These are phyloP conservation scores for Pinus tabuliformis DNA, from an alignment of 75 land plant species.

Conservation along the genomic window DNA sequence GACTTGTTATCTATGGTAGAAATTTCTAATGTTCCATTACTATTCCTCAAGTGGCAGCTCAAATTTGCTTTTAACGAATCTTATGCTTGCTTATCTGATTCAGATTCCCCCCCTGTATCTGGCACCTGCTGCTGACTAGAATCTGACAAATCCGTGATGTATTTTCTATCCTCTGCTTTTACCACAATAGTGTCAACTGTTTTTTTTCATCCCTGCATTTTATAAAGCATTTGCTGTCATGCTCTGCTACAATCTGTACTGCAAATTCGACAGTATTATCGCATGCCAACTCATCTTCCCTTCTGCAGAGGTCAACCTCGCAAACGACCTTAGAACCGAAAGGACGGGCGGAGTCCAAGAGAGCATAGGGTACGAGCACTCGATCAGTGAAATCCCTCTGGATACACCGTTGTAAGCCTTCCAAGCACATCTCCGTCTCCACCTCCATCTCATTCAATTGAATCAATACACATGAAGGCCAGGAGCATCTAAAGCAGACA, in stretches of 20 bases:
- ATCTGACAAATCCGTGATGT: too few species aligned
- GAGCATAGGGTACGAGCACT: constrained; percentile 53
- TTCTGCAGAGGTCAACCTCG: constrained; percentile 7
- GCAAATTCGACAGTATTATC: constrained; percentile 35
- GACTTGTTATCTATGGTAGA: too few species aligned
- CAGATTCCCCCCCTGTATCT: too few species aligned
- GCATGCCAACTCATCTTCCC: constrained; percentile 11
- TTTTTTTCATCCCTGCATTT: constrained; percentile 35
- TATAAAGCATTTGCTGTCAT: constrained; percentile 18
- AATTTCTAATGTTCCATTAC: too few species aligned
- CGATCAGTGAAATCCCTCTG: constrained; percentile 46
- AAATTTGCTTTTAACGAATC: too few species aligned
- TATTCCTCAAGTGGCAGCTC: too few species aligned
- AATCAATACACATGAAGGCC: too few species aligned
- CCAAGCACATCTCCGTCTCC: constrained; percentile 38
- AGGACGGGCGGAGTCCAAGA: constrained; percentile 64
- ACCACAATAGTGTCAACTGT: background rate
- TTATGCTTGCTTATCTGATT: too few species aligned
- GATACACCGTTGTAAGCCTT: constrained; percentile 53
- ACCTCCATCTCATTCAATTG: background rate
- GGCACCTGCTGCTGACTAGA: too few species aligned
- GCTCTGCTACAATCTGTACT: constrained; percentile 22
- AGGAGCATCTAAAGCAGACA: too few species aligned
- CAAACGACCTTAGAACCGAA: constrained; percentile 53
- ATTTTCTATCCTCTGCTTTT: background rate